phyloP scores from a whole-genome alignment of 2,329 filamentous ascomycete genomes.

The Monosporascus sp. region DNA sequence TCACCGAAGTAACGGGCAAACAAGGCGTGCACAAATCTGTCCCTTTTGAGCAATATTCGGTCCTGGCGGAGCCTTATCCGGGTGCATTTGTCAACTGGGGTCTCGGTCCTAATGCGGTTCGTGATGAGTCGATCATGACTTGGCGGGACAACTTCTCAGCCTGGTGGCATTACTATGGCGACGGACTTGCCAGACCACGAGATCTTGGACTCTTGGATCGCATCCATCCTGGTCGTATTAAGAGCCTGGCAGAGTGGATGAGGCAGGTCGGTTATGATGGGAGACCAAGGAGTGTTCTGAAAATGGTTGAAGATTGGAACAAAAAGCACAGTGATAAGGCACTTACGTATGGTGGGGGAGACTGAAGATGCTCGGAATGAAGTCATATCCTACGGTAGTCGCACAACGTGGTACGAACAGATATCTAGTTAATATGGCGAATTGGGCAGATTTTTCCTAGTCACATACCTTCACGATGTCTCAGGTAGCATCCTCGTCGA shows the following conservation, averaged over 20 bases:
- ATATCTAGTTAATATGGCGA: too few relatives aligned
- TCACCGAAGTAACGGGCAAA: conserved; percentile 36
- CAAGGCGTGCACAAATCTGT: conserved; percentile 35
- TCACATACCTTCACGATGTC: too few relatives aligned
- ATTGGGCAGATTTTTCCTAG: too few relatives aligned
- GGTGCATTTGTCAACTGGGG: conserved; percentile 4
- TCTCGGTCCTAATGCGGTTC: conserved; percentile 30
- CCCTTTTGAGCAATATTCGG: conserved; percentile 30
- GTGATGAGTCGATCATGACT: conserved; percentile 30
- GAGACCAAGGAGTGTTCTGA: too few relatives aligned
- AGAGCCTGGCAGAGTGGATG: conserved; percentile 45
- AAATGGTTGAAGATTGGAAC: too few relatives aligned
- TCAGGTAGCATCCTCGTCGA: too few relatives aligned
- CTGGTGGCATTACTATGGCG: conserved; percentile 41
- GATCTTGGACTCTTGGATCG: conserved; percentile 46
- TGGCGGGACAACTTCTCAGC: conserved; percentile 44
- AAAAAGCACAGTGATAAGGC: too few relatives aligned
- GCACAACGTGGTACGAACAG: too few relatives aligned
- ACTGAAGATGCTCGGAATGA: too few relatives aligned
- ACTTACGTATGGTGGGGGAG: too few relatives aligned
- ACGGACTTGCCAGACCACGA: conserved; percentile 35
- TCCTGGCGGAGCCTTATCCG: background rate
- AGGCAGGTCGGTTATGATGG: conserved; percentile 9
- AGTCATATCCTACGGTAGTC: too few relatives aligned
- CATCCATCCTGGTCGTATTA: conserved; percentile 45